Conservation (phyloP, 2,329 filamentous ascomycete species). For the Botryotinia globosa region DNA sequence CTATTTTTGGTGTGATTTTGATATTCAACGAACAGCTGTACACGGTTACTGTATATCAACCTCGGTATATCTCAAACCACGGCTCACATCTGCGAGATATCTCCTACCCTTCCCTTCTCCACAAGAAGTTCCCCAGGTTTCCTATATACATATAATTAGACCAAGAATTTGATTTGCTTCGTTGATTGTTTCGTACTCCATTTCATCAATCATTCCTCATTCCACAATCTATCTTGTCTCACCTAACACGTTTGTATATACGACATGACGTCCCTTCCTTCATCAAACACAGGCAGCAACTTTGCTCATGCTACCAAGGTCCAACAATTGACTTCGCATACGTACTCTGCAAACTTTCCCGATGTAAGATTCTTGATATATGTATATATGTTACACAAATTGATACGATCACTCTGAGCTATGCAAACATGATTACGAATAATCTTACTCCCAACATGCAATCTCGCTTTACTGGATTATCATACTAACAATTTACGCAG, state of each 20-base stretch:
- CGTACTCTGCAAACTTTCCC: constrained; percentile 54
- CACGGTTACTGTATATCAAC: too few species aligned
- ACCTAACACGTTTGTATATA: neutral
- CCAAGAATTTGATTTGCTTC: neutral
- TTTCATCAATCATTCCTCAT: neutral
- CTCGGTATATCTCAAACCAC: constrained; percentile 1
- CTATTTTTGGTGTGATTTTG: too few species aligned
- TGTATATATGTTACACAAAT: neutral
- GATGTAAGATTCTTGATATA: constrained; percentile 30
- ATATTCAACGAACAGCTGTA: too few species aligned
- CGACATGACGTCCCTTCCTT: constrained; percentile 8
- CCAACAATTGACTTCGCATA: constrained; percentile 50
- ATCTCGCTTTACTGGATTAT: neutral
- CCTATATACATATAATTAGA: constrained; percentile 1
- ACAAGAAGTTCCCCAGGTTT: neutral
- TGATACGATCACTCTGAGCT: too few species aligned
- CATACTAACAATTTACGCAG: constrained; percentile 1
- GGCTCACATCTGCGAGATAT: neutral
- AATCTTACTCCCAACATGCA: neutral
- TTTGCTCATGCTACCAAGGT: constrained; percentile 47
- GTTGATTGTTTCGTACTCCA: neutral
- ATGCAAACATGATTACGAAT: neutral
- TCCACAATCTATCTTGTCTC: neutral
- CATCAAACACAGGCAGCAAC: constrained; percentile 6
- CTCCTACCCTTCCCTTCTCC: neutral